phyloP scores from a whole-genome alignment of 441 rosid genomes.

The Brassica hybrid region DNA sequence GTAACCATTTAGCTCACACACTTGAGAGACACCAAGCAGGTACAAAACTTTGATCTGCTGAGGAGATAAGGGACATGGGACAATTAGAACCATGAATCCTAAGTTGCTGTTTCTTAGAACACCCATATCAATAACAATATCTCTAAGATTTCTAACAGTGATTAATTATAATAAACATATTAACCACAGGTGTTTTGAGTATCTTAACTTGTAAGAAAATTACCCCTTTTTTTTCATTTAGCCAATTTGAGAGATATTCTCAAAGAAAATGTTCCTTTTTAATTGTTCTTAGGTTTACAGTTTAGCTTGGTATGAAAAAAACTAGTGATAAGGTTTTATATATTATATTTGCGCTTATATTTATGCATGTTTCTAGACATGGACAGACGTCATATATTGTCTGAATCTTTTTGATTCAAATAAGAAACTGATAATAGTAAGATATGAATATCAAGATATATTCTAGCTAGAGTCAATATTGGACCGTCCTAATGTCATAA shows the following conservation, averaged over 20 bases:
- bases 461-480: slow-evolving; percentile 28
- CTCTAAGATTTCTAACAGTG: background rate
- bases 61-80: no score
- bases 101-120: no score
- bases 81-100: no score
- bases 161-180: background rate
- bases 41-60: no score
- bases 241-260: slow-evolving; percentile 1
- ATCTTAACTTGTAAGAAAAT: background rate
- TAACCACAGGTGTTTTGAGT: background rate
- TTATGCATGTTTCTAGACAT: slow-evolving; percentile 7
- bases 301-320: background rate
- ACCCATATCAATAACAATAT: background rate
- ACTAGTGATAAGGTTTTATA: background rate
- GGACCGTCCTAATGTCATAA: slow-evolving; percentile 14
- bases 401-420: slow-evolving; percentile 26
- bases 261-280: no score
- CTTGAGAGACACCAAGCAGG: no score
- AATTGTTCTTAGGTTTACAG: background rate
- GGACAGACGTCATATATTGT: slow-evolving; percentile 13
- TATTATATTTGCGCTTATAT: no score
- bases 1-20: no score
- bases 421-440: background rate
- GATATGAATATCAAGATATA: slow-evolving; percentile 14
- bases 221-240: background rate